A percentile compares a stretch with the other conserved stretches of the same genome.
phyloP scores from a whole-genome alignment of 495 filamentous ascomycete genomes.

The Echria macrotheca region DNA sequence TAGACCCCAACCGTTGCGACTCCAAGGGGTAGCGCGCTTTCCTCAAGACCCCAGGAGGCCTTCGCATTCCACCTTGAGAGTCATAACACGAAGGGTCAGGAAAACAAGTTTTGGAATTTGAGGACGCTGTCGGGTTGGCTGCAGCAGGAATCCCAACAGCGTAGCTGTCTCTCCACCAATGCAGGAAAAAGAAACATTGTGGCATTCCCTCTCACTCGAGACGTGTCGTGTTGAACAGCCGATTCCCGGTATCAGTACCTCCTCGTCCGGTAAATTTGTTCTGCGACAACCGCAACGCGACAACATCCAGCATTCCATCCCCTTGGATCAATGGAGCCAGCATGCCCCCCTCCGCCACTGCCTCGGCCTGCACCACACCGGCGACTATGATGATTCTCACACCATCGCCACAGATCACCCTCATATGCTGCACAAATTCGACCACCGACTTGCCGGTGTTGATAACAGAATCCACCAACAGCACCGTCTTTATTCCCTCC shows the following conservation, averaged over 20 bases:
- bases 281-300: conserved; percentile 50
- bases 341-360: conserved; percentile 22
- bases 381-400: conserved; percentile 53
- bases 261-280: conserved; percentile 52
- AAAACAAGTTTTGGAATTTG: too few relatives aligned
- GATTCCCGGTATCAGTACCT: conserved; percentile 53
- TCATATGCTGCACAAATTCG: conserved; percentile 50
- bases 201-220: conserved; percentile 15
- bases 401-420: conserved; percentile 24
- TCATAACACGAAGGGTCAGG: too few relatives aligned
- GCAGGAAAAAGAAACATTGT: too few relatives aligned
- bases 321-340: conserved; percentile 23
- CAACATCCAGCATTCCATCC: conserved; percentile 31
- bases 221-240: conserved; percentile 53
- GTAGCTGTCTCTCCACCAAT: too few relatives aligned
- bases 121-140: too few relatives aligned
- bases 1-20: too few relatives aligned
- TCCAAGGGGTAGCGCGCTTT: too few relatives aligned
- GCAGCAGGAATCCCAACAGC: too few relatives aligned
- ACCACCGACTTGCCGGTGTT: conserved; percentile 51
- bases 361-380: conserved; percentile 48
- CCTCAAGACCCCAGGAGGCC: too few relatives aligned
- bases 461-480: conserved; percentile 60
- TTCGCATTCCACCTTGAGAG: too few relatives aligned
- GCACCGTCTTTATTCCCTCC: conserved; percentile 31